Conservation (phyloP, 805 yeast species). For the Danielia oregonensis region DNA sequence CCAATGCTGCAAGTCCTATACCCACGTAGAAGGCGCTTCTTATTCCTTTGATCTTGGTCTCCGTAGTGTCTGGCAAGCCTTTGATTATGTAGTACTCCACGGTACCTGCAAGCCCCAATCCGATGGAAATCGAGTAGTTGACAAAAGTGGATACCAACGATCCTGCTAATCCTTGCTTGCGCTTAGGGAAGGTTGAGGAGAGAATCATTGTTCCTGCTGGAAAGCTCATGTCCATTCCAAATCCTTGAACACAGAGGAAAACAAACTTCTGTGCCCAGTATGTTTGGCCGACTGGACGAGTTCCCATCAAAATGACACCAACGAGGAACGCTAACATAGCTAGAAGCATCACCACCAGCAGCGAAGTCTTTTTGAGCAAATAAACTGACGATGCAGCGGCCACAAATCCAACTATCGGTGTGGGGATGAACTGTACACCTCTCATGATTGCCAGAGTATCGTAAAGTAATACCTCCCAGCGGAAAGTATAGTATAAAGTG, state of each 20-base stretch:
- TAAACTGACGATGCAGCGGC: slow-evolving; percentile 12
- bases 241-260: slow-evolving; percentile 9
- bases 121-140: slow-evolving; percentile 25
- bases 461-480: slow-evolving; percentile 14
- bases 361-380: slow-evolving; percentile 8
- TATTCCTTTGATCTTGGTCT: slow-evolving; percentile 19
- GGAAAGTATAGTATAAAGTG: slow-evolving; percentile 14
- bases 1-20: slow-evolving; percentile 32
- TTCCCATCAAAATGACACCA: slow-evolving; percentile 13
- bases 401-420: slow-evolving; percentile 8
- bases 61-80: slow-evolving; percentile 12
- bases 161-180: slow-evolving; percentile 18
- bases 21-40: slow-evolving; percentile 28
- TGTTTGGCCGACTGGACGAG: slow-evolving; percentile 16
- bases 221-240: slow-evolving; percentile 20
- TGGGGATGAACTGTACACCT: slow-evolving; percentile 20
- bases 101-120: slow-evolving; percentile 33
- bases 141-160: slow-evolving; percentile 17
- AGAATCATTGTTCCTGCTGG: slow-evolving; percentile 17
- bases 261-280: slow-evolving; percentile 18
- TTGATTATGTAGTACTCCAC: slow-evolving; percentile 27
- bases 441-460: slow-evolving; percentile 7
- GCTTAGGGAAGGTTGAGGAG: slow-evolving; percentile 9
- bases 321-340: slow-evolving; percentile 12
- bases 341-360: slow-evolving; percentile 11